phyloP scores from a whole-genome alignment of 2,329 filamentous ascomycete genomes.

The Arthrobotrys pseudoclavata region DNA sequence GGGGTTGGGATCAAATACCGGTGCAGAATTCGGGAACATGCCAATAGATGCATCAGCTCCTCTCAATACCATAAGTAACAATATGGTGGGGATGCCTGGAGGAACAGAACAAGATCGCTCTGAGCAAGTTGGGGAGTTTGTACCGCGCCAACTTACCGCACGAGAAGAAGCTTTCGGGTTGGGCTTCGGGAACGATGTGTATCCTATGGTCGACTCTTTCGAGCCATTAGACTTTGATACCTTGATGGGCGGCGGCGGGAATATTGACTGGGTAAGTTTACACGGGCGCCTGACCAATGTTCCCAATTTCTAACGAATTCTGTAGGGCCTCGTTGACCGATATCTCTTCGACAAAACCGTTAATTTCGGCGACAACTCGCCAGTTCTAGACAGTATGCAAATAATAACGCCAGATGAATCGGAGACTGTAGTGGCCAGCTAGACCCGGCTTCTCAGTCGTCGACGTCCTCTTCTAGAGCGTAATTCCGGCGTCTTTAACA shows the following conservation, averaged over 20 bases:
- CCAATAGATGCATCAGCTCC: not conserved
- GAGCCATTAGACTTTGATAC: slow-evolving; percentile 53
- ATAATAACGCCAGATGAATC: slow-evolving; percentile 23
- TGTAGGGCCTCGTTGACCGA: slow-evolving; percentile 49
- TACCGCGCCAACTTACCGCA: slow-evolving; percentile 22
- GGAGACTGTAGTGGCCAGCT: not conserved
- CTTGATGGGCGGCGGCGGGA: slow-evolving; percentile 38
- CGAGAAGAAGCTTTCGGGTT: slow-evolving; percentile 35
- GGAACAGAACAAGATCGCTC: slow-evolving; percentile 19
- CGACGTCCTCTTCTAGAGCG: slow-evolving; percentile 3
- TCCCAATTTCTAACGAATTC: not conserved
- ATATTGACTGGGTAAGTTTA: slow-evolving; percentile 47
- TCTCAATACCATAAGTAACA: not conserved
- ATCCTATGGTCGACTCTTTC: slow-evolving; percentile 50
- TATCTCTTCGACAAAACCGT: slow-evolving; percentile 43
- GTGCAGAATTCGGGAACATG: not conserved
- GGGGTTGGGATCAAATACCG: not conserved
- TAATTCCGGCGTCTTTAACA: not conserved
- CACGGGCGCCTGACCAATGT: not conserved
- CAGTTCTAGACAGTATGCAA: slow-evolving; percentile 16
- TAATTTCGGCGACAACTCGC: not conserved
- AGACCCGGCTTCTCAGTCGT: slow-evolving; percentile 1
- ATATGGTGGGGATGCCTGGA: slow-evolving; percentile 10
- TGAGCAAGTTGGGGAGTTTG: slow-evolving; percentile 40
- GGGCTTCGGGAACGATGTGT: slow-evolving; percentile 38